Base-by-base conservation (phyloP, 2,329 filamentous ascomycete species). In the Alternaria gaisen region DNA sequence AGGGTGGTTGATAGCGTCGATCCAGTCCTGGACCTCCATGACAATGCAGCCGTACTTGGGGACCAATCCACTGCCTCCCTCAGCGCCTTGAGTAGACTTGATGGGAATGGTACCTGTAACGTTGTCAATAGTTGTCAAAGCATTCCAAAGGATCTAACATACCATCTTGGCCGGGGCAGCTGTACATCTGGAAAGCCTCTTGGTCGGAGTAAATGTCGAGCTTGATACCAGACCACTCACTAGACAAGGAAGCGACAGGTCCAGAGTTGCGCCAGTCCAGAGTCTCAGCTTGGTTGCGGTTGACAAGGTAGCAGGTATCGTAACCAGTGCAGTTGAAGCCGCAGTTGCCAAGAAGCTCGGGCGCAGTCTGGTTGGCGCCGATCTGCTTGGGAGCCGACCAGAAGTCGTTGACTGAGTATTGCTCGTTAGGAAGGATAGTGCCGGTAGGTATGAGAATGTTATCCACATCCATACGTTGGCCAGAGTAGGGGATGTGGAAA, bases 1-100 rank as follows among this genome's bases (percentile, higher is more conserved):
- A 0, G 94, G 94, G 70, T 96, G 87, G 81, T 97, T 97, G 81
- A 98, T 95, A 26, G 86, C 93, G 76, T 97, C 94, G 73, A 97
- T 97, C 87, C 89, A 97, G 77, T 95, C 93, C 83, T 97, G 88
- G 12, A 95, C 92, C 82, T 97, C 94, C 79, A 97, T 86, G 50
- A 97, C 94, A 26, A 97, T 74, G 79, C 94, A 97, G 32, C 92
- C 93, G 74, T 93, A 92, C 82, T 94, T 77, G 57, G 87, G 85
- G 26, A 93, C 90, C 8, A 86, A 86, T 38, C 89, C 83, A 4
- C 87, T 86, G 69, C 88, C 86, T 34, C 68, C 79, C 63, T 86
- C 83, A 4, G 90, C 80, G 16, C 91, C 91, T 77, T 93, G 91
- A 0, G 87, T 90, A 62, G 82, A 81, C 83, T 93, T 93, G 63